phyloP scores from a whole-genome alignment of 2,329 filamentous ascomycete species.

The Annulohypoxylon truncatum region DNA sequence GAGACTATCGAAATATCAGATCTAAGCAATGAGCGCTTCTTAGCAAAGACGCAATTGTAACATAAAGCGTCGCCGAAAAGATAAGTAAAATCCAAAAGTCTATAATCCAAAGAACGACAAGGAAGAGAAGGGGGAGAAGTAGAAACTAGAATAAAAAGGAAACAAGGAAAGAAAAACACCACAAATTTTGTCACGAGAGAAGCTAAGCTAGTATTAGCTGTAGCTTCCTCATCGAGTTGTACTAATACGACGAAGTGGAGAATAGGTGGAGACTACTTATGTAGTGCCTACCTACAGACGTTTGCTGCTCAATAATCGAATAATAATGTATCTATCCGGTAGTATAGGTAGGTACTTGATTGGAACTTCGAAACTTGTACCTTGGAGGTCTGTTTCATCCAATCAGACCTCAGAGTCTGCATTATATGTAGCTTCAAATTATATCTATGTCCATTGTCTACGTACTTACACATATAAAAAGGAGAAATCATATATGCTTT shows the following conservation, averaged over 20 bases:
- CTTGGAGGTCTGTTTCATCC: no score
- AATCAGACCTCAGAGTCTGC: no score
- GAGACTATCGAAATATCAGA: not conserved
- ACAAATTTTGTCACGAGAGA: not conserved
- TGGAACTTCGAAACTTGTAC: no score
- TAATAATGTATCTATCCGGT: no score
- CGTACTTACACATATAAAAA: no score
- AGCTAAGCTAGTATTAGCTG: not conserved
- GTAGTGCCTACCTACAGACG: no score
- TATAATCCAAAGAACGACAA: not conserved
- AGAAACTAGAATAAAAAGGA: not conserved
- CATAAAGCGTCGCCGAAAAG: not conserved
- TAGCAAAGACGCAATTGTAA: constrained; percentile 1
- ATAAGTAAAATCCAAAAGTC: not conserved
- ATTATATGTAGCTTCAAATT: no score
- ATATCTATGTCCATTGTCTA: no score
- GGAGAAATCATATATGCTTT: no score
- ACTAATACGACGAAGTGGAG: not conserved
- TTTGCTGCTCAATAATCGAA: no score
- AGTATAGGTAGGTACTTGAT: no score
- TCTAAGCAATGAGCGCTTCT: not conserved
- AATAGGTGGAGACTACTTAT: not conserved
- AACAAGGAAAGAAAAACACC: not conserved
- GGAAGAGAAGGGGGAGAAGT: not conserved
- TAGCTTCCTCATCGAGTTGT: not conserved